Evolutionary conservation across 148 eudicot genomes (phyloP).

Genomic region (Tetragonia tetragonoides): DNA sequence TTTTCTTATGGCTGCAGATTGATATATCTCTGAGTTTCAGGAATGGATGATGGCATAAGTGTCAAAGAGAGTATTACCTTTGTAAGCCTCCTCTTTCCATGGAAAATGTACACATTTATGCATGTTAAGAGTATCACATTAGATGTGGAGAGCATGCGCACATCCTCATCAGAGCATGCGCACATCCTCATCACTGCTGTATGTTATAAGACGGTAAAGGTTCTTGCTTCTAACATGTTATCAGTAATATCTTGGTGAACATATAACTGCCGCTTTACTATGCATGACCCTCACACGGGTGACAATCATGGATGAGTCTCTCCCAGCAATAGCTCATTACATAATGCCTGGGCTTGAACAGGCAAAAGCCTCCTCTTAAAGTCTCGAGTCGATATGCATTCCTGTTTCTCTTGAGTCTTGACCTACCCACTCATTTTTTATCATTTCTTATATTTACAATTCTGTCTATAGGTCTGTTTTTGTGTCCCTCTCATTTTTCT

Average conservation of each 20-base stretch:
- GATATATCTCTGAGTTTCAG: slow-evolving; percentile 79
- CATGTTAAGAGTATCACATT: neutral
- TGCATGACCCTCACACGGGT: too few relatives aligned
- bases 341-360: neutral
- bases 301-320: neutral
- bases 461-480: neutral
- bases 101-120: neutral
- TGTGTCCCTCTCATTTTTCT: neutral
- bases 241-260: neutral
- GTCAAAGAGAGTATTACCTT: slow-evolving; percentile 76
- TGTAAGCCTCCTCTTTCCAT: slow-evolving; percentile 46
- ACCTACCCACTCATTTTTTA: neutral
- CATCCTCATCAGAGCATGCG: too few relatives aligned
- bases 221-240: too few relatives aligned
- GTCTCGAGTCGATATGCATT: neutral
- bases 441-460: neutral
- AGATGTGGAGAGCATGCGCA: neutral
- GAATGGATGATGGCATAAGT: slow-evolving; percentile 88
- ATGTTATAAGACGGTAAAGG: too few relatives aligned
- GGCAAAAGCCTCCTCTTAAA: neutral
- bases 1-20: slow-evolving; percentile 46
- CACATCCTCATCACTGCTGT: too few relatives aligned
- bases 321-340: neutral
- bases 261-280: neutral
- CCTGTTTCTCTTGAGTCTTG: neutral